Conservation (phyloP, 495 filamentous ascomycete genomes). For the Monascus purpureus region DNA sequence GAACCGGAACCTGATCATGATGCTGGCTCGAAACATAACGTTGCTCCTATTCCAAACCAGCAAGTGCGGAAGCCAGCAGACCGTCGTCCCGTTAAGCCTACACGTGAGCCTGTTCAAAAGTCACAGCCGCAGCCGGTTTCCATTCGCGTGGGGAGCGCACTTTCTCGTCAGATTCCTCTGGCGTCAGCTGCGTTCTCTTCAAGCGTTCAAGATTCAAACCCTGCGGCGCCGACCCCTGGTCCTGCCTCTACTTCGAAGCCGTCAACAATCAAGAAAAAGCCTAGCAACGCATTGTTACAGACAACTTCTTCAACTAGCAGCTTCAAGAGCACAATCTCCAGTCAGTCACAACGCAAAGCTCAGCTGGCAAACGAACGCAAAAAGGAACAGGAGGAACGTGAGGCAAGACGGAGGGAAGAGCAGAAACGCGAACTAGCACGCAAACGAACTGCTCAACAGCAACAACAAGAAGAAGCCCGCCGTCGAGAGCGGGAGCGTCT, state of each 20-base stretch:
- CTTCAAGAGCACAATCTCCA: slow-evolving; percentile 56
- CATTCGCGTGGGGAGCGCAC: slow-evolving; percentile 59
- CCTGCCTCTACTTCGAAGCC: slow-evolving; percentile 29
- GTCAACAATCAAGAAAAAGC: slow-evolving; percentile 37
- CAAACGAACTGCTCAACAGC: slow-evolving; percentile 45
- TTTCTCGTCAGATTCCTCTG: slow-evolving; percentile 54
- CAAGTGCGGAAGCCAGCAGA: slow-evolving; percentile 36
- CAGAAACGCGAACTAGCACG: slow-evolving; percentile 65
- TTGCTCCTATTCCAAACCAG: slow-evolving; percentile 37
- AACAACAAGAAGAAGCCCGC: slow-evolving; percentile 34
- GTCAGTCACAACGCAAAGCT: slow-evolving; percentile 39
- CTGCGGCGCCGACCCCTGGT: slow-evolving; percentile 24
- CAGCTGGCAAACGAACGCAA: slow-evolving; percentile 59
- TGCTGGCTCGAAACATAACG: slow-evolving; percentile 17
- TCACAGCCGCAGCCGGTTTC: slow-evolving; percentile 62
- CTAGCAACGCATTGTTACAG: slow-evolving; percentile 54
- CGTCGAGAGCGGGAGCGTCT: slow-evolving; percentile 32
- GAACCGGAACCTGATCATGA: slow-evolving; percentile 22
- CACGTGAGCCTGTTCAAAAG: slow-evolving; percentile 50
- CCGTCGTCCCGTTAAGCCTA: slow-evolving; percentile 54
- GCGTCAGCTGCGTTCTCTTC: slow-evolving; percentile 43
- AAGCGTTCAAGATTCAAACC: slow-evolving; percentile 44
- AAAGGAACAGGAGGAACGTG: slow-evolving; percentile 65
- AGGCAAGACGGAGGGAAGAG: slow-evolving; percentile 63
- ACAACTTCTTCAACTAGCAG: slow-evolving; percentile 48